These are phyloP conservation scores for Suhomyces prunicola DNA, from an alignment of 805 yeast species.

Conservation along the genomic window DNA sequence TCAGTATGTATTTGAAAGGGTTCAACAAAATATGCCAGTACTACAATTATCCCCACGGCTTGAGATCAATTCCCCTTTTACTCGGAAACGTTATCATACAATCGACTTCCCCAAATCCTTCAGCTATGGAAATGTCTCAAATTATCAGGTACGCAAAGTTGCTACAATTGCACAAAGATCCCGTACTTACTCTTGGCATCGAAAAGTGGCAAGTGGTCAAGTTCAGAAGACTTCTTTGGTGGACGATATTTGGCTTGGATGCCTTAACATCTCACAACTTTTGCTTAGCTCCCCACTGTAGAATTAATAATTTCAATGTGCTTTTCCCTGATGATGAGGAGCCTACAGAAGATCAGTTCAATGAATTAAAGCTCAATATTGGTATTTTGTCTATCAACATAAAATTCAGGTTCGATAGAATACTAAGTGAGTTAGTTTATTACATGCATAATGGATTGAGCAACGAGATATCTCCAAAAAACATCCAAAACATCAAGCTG, in stretches of 20 bases:
- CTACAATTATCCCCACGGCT: constrained; percentile 48
- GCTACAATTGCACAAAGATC: constrained; percentile 58
- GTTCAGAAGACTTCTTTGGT: constrained; percentile 58
- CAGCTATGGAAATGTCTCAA: constrained; percentile 53
- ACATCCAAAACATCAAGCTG: constrained; percentile 42
- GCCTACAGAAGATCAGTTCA: constrained; percentile 29
- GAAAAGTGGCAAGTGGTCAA: constrained; percentile 48
- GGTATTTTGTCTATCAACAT: constrained; percentile 50
- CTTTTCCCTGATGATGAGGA: constrained; percentile 50
- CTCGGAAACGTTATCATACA: constrained; percentile 49
- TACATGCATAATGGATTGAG: constrained; percentile 49
- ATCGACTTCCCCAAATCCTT: constrained; percentile 54
- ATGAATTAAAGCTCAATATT: constrained; percentile 38
- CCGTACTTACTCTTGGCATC: constrained; percentile 49
- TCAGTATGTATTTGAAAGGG: constrained; percentile 48
- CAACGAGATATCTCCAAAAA: constrained; percentile 38
- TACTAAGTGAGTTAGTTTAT: constrained; percentile 52
- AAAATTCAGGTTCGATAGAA: constrained; percentile 49
- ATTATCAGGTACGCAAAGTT: constrained; percentile 56
- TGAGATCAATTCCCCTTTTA: constrained; percentile 40
- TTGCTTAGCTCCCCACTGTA: constrained; percentile 52
- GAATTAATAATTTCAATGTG: constrained; percentile 53
- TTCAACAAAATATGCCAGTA: constrained; percentile 49
- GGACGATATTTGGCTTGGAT: constrained; percentile 63
- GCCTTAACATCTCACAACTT: constrained; percentile 54